A percentile compares a stretch with the other conserved stretches of the same genome.
phyloP scores from a whole-genome alignment of 805 yeast species.

The Jamesozyma hellenica region DNA sequence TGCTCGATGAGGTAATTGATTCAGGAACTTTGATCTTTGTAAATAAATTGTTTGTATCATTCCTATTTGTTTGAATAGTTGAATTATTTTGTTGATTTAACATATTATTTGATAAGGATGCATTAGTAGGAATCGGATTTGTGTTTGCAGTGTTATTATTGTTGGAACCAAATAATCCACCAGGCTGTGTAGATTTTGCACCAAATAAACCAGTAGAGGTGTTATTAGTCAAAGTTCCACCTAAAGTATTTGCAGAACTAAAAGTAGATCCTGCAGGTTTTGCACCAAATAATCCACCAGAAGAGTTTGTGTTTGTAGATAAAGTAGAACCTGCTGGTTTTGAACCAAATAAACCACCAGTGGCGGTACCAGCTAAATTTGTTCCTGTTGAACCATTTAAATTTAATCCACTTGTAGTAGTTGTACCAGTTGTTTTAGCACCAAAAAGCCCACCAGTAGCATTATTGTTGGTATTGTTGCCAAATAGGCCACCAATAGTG shows the following conservation, averaged over 20 bases:
- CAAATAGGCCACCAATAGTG: constrained; percentile 14
- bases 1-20: constrained; percentile 33
- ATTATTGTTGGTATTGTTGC: neutral
- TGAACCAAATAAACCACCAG: constrained; percentile 19
- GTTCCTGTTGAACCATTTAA: too few species aligned
- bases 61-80: neutral
- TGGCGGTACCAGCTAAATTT: neutral
- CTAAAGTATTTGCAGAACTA: constrained; percentile 9
- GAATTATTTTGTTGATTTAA: neutral
- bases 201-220: constrained; percentile 29
- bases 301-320: constrained; percentile 9
- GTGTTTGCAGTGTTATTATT: constrained; percentile 3
- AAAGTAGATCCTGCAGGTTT: constrained; percentile 4
- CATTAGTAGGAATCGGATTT: too few species aligned
- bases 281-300: constrained; percentile 29
- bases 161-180: constrained; percentile 34
- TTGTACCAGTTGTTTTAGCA: constrained; percentile 5
- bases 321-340: constrained; percentile 1
- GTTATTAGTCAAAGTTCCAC: constrained; percentile 20
- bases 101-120: too few species aligned
- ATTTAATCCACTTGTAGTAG: neutral
- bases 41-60: neutral
- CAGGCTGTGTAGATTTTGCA: constrained; percentile 12
- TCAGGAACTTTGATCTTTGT: constrained; percentile 4
- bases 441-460: constrained; percentile 29